Evolutionary conservation across 2,329 filamentous ascomycete genomes (phyloP), one percentile per base, ranked within the genome.

Genomic region (Botrytis fabae): DNA sequence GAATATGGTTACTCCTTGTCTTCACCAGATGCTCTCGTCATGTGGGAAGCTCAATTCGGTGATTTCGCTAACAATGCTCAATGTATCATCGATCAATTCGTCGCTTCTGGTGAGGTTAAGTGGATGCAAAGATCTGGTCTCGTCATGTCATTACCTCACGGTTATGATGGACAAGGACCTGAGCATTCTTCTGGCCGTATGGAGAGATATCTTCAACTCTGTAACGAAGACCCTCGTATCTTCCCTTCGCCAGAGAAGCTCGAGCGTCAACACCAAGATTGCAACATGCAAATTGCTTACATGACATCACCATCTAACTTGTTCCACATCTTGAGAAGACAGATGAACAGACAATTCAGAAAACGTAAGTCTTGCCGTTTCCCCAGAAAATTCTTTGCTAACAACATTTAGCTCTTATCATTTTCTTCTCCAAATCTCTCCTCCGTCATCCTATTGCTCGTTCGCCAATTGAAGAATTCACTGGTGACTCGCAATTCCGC

Each of bases 11-110:
- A 99, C 87, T 99, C 96, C 4, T 86, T 99, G 75, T 97, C 95
- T 42, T 98, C 96, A 44, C 96, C 96, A 73, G 97, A 98, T 82
- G 95, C 96, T 54, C 90, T 99, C 40, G 95, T 99, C 79, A 97
- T 99, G 91, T 99, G 96, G 96, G 96, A 99, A 85, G 96, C 96
- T 54, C 96, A 99, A 84, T 99, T 99, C 81, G 96, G 96, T 87
- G 96, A 99, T 84, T 99, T 99, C 80, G 96, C 96, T 87, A 99
- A 99, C 89, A 99, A 98, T 81, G 95, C 96, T 61, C 96, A 99
- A 85, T 97, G 94, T 83, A 97, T 99, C 84, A 97, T 99, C 81
- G 96, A 99, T 83, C 96, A 99, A 85, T 99, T 99, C 85, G 92
- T 99, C 79, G 95, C 96, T 69, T 98, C 96, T 75, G 96, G 96